Evolutionary conservation across 2,329 filamentous ascomycete genomes (phyloP).

Genomic region (Ascocoryne sarcoides): DNA sequence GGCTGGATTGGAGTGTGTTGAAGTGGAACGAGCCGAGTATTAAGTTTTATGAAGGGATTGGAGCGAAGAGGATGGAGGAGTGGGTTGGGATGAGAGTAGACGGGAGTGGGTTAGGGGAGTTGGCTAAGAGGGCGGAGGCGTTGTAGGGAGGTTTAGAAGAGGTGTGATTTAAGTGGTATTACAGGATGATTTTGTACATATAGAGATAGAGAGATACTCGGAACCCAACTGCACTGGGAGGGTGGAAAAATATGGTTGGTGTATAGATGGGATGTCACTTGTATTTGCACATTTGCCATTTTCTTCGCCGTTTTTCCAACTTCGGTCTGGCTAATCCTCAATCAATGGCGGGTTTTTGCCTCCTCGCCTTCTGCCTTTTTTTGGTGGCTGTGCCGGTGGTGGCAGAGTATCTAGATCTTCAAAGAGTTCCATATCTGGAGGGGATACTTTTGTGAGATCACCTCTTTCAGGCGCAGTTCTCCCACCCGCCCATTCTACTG

Average conservation of each 20-base stretch:
- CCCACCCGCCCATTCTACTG: conserved; percentile 38
- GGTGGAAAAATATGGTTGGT: too few relatives aligned
- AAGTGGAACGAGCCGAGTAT: conserved; percentile 92
- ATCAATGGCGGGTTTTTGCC: too few relatives aligned
- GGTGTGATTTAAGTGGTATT: too few relatives aligned
- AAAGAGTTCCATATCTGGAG: conserved; percentile 38
- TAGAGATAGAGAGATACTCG: too few relatives aligned
- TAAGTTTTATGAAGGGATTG: conserved; percentile 67
- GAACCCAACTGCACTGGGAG: too few relatives aligned
- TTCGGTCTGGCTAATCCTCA: too few relatives aligned
- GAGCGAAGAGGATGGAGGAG: conserved; percentile 57
- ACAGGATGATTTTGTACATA: neutral
- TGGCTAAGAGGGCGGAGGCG: conserved; percentile 34
- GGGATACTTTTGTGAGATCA: conserved; percentile 21
- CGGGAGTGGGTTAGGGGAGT: conserved; percentile 50
- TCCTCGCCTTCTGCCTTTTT: neutral
- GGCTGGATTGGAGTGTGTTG: conserved; percentile 84
- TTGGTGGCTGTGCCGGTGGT: neutral
- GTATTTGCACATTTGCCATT: too few relatives aligned
- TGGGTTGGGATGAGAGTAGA: conserved; percentile 74
- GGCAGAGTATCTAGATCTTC: conserved; percentile 32
- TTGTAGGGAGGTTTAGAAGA: neutral
- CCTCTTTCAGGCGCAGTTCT: conserved; percentile 24
- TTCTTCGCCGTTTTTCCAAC: too few relatives aligned
- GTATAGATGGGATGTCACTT: too few relatives aligned